These are phyloP conservation scores for Lolium perenne DNA, from an alignment of 176 grass and related monocot genomes.

Conservation along the genomic window DNA sequence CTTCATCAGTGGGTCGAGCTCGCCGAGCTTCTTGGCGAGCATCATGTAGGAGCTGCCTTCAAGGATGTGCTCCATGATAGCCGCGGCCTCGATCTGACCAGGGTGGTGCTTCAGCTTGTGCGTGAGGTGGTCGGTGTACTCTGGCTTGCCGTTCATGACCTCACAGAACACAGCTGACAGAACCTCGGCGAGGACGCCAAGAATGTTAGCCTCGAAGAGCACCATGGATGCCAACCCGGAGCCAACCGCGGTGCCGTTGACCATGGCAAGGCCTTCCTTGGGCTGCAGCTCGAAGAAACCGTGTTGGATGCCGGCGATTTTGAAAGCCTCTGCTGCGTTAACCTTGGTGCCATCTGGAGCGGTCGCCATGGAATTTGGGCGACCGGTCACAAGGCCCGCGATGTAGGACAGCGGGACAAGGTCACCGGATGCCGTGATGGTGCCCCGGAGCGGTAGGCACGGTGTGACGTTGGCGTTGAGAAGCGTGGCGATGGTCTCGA, in stretches of 20 bases:
- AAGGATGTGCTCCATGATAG: constrained; percentile 66
- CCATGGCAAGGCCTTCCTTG: too few species aligned
- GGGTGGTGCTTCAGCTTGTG: constrained; percentile 85
- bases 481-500: constrained; percentile 68
- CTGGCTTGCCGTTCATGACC: constrained; percentile 81
- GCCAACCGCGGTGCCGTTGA: too few species aligned
- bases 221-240: too few species aligned
- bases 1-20: constrained; percentile 60
- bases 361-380: constrained; percentile 11
- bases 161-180: constrained; percentile 54
- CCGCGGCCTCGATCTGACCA: constrained; percentile 67
- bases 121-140: constrained; percentile 81
- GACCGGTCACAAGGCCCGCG: constrained; percentile 71
- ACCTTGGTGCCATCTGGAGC: too few species aligned
- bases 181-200: too few species aligned
- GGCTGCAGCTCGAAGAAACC: too few species aligned
- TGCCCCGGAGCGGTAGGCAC: constrained; percentile 84
- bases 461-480: constrained; percentile 86
- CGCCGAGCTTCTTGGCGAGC: constrained; percentile 55
- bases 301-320: too few species aligned
- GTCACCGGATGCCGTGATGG: constrained; percentile 79
- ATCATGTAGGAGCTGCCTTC: constrained; percentile 8
- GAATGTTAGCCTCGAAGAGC: too few species aligned
- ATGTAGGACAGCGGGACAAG: constrained; percentile 90
- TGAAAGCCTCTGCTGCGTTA: too few species aligned